phyloP scores from a whole-genome alignment of 1,284 basidiomycete genomes.

The Fomes fomentarius region DNA sequence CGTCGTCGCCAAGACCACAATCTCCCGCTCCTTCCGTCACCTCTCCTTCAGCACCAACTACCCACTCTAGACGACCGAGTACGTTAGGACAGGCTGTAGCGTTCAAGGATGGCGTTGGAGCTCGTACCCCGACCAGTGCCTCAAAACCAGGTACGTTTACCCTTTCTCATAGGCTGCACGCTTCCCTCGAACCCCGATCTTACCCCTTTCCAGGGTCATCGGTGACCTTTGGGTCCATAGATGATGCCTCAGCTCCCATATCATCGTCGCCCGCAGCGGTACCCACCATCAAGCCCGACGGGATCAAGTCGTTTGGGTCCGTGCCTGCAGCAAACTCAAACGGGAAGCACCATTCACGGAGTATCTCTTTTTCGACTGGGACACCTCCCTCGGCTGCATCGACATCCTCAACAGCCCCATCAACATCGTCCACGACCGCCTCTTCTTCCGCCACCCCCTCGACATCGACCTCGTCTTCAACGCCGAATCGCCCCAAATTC shows the following conservation, averaged over 20 bases:
- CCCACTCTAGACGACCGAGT: slow-evolving; percentile 75
- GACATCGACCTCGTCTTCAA: slow-evolving; percentile 29
- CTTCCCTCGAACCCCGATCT: slow-evolving; percentile 11
- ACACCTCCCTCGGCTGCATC: slow-evolving; percentile 35
- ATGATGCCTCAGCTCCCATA: slow-evolving; percentile 67
- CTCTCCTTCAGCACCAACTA: slow-evolving; percentile 47
- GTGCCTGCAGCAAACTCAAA: slow-evolving; percentile 64
- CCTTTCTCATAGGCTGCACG: background rate
- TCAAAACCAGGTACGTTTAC: slow-evolving; percentile 61
- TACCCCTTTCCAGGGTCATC: slow-evolving; percentile 49
- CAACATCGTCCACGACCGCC: slow-evolving; percentile 33
- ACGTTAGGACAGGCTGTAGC: slow-evolving; percentile 68
- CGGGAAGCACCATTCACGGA: slow-evolving; percentile 45
- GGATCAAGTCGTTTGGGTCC: slow-evolving; percentile 80
- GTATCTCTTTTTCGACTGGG: slow-evolving; percentile 37
- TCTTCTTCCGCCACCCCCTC: slow-evolving; percentile 40
- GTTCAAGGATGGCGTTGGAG: slow-evolving; percentile 71
- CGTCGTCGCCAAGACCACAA: slow-evolving; percentile 72
- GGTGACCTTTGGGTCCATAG: slow-evolving; percentile 86
- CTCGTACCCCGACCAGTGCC: slow-evolving; percentile 38
- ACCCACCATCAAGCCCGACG: slow-evolving; percentile 68
- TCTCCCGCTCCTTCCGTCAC: slow-evolving; percentile 64
- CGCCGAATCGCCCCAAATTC: slow-evolving; percentile 45
- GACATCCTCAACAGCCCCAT: slow-evolving; percentile 35
- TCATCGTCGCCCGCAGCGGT: slow-evolving; percentile 70